A percentile compares a stretch with the other conserved stretches of the same genome.
Evolutionary conservation across 768 basidiomycete species (phyloP).

Genomic region (Gymnopilus junonius): DNA sequence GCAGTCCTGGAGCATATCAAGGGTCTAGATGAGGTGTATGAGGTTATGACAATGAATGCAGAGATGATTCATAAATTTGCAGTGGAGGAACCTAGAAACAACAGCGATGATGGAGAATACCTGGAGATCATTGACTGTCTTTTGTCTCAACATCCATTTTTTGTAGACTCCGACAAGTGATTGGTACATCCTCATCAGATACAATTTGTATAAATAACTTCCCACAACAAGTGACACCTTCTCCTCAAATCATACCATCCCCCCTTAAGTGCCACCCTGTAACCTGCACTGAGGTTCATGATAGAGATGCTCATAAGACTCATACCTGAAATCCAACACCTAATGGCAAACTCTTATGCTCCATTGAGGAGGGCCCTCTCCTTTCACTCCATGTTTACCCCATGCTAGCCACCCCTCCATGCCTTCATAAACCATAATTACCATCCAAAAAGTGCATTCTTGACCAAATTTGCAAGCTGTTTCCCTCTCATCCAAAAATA

Average conservation of each 20-base stretch:
- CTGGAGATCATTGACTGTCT: not conserved
- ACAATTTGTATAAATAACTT: not conserved
- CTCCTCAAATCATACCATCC: not conserved
- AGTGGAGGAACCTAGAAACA: not conserved
- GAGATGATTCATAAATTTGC: not conserved
- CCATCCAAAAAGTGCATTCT: not conserved
- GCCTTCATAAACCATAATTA: not conserved
- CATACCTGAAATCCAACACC: not conserved
- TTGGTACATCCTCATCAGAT: slow-evolving; percentile 2
- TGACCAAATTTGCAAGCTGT: not conserved
- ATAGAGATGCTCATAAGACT: not conserved
- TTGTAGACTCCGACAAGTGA: slow-evolving; percentile 13
- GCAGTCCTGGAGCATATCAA: not conserved
- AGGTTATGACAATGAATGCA: not conserved
- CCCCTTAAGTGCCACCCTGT: not conserved
- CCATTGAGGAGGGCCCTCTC: not conserved
- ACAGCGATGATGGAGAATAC: not conserved
- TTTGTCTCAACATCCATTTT: not conserved
- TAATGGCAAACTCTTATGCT: not conserved
- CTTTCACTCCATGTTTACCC: not conserved
- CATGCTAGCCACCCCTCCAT: not conserved
- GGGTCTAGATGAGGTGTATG: not conserved
- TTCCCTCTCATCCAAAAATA: not conserved
- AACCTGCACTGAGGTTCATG: not conserved
- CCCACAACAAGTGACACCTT: not conserved